Percentiles rank a stretch among this genome's conserved stretches.
Conservation (phyloP, 257 asterid species). For the Solanum medicagineum region DNA sequence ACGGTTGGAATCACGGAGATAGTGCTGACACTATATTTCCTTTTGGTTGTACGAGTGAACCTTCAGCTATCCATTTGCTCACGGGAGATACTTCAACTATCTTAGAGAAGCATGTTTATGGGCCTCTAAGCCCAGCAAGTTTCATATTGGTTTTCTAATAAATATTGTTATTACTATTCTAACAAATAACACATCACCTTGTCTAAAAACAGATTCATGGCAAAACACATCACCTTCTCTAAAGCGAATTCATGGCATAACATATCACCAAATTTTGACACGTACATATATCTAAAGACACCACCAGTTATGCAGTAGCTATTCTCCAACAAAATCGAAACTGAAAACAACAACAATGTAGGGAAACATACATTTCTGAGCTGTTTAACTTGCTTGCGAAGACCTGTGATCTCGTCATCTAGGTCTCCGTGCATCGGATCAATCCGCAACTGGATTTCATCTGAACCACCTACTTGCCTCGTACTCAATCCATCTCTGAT, state of each 20-base stretch:
- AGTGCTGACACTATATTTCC: not conserved
- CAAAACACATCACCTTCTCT: too few relatives aligned
- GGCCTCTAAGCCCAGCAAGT: not conserved
- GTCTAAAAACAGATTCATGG: too few relatives aligned
- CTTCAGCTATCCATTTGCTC: not conserved
- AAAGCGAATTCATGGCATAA: too few relatives aligned
- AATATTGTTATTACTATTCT: not conserved
- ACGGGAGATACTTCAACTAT: not conserved
- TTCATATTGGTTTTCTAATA: not conserved
- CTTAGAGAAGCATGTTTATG: not conserved
- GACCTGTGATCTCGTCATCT: conserved; percentile 72
- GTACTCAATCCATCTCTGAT: conserved; percentile 70
- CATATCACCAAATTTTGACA: not conserved
- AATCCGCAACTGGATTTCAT: conserved; percentile 75
- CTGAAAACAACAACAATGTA: not conserved
- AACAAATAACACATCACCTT: not conserved
- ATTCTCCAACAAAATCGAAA: not conserved
- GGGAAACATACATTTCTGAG: conserved; percentile 42
- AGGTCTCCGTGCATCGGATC: conserved; percentile 72
- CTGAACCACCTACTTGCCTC: conserved; percentile 52
- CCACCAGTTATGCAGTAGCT: not conserved
- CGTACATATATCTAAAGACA: not conserved
- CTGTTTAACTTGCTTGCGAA: conserved; percentile 78
- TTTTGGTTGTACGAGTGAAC: not conserved
- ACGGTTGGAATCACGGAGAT: not conserved